phyloP scores from a whole-genome alignment of 73 alveolate species.

The Durusdinium trenchii region DNA sequence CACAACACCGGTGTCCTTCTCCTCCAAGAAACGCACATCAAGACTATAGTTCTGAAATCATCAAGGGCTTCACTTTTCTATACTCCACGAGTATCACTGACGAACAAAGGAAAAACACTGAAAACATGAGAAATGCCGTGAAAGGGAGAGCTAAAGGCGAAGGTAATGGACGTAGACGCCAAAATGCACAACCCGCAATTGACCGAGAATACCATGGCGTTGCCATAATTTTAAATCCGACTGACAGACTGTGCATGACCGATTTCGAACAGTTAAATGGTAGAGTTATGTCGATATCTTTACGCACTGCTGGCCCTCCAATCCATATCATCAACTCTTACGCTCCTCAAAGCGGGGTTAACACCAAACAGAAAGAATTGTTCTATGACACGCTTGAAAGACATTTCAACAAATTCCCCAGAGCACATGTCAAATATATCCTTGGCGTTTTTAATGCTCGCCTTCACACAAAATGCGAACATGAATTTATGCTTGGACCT shows the following conservation, averaged over 20 bases:
- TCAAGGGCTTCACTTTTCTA: neutral
- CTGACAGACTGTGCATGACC: neutral
- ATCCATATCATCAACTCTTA: neutral
- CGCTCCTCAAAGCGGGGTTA: neutral
- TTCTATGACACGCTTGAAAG: neutral
- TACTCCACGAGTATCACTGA: slow-evolving; percentile 10
- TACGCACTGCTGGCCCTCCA: slow-evolving; percentile 8
- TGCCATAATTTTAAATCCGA: neutral
- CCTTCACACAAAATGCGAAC: neutral
- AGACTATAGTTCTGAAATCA: neutral
- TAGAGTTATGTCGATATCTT: neutral
- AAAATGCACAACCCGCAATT: neutral
- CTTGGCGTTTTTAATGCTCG: slow-evolving; percentile 10
- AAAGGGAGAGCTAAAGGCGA: neutral
- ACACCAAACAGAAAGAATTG: neutral
- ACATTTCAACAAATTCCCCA: neutral
- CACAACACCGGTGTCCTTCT: neutral
- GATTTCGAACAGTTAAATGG: neutral
- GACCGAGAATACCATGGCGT: slow-evolving; percentile 39
- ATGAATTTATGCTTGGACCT: too few species aligned
- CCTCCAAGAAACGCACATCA: slow-evolving; percentile 15
- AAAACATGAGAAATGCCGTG: neutral
- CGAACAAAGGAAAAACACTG: neutral
- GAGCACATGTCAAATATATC: neutral
- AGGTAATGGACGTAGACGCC: neutral